Percentiles rank a stretch among this genome's conserved stretches.
Evolutionary conservation across 805 yeast genomes (phyloP).

Genomic region (Candida piceae): DNA sequence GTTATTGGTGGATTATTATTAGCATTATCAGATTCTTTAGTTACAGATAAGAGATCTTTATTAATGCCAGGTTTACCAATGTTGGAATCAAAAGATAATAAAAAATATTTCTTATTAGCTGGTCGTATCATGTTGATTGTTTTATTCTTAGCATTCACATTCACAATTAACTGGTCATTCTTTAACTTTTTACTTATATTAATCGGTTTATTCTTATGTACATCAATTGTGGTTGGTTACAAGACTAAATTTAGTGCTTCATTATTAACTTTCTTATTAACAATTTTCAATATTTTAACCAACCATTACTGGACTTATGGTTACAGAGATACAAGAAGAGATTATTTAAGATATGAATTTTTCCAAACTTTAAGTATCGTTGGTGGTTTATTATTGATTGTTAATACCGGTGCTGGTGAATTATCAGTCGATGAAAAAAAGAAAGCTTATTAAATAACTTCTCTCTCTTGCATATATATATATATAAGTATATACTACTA

Average conservation of each 20-base stretch:
- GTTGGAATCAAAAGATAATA: constrained; percentile 65
- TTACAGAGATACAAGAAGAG: constrained; percentile 70
- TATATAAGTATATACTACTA: no score
- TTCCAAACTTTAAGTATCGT: constrained; percentile 93
- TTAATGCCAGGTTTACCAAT: constrained; percentile 73
- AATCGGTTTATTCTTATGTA: constrained; percentile 64
- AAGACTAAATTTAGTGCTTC: constrained; percentile 87
- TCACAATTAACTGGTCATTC: constrained; percentile 68
- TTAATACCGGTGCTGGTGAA: constrained; percentile 95
- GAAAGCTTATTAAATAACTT: constrained; percentile 58
- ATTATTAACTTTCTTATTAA: constrained; percentile 59
- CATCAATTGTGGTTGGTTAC: constrained; percentile 84
- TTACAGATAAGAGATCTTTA: constrained; percentile 63
- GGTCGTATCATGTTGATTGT: constrained; percentile 85
- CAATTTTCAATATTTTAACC: constrained; percentile 68
- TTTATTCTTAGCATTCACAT: constrained; percentile 78
- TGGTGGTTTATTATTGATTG: constrained; percentile 88
- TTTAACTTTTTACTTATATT: constrained; percentile 60
- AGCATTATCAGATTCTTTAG: constrained; percentile 82
- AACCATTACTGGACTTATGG: constrained; percentile 88
- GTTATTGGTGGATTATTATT: constrained; percentile 89
- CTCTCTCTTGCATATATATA: no score
- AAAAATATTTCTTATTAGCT: constrained; percentile 76
- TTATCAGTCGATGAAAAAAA: constrained; percentile 92
- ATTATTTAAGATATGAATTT: constrained; percentile 84